Percentiles rank a stretch among this genome's conserved stretches.
phyloP scores from a whole-genome alignment of 2,329 filamentous ascomycete species.

The Conoideocrella luteorostrata region DNA sequence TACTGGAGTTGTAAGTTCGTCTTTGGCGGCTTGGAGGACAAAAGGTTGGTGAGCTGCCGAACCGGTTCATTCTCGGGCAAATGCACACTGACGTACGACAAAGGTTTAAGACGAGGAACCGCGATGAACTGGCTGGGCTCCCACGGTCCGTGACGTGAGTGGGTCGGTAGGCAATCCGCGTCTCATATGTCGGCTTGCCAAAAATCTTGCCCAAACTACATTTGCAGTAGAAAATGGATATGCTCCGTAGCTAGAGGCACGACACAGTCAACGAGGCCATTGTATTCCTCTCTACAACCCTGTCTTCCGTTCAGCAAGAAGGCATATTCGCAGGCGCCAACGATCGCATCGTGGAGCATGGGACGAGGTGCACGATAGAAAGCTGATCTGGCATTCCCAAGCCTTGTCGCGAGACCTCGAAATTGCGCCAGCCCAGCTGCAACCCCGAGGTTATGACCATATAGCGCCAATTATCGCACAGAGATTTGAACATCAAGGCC shows the following conservation, averaged over 20 bases:
- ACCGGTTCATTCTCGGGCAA: constrained; percentile 8
- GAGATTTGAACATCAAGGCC: not conserved
- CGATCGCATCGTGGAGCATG: constrained; percentile 1
- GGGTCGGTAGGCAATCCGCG: constrained; percentile 7
- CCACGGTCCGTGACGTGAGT: too few relatives aligned
- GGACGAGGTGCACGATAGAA: constrained; percentile 5
- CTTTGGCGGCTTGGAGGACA: too few relatives aligned
- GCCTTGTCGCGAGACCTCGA: constrained; percentile 3
- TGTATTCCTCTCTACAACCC: not conserved
- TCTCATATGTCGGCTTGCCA: constrained; percentile 5
- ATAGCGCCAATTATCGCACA: constrained; percentile 1
- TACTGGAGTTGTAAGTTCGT: too few relatives aligned
- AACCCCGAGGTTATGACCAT: constrained; percentile 1
- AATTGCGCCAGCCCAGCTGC: not conserved
- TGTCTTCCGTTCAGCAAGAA: too few relatives aligned
- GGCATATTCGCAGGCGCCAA: not conserved
- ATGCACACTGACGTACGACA: not conserved
- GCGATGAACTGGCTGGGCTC: not conserved
- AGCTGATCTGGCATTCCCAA: constrained; percentile 1
- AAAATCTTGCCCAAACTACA: constrained; percentile 8
- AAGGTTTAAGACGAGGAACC: too few relatives aligned
- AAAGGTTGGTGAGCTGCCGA: not conserved
- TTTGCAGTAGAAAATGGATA: not conserved
- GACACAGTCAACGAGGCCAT: not conserved
- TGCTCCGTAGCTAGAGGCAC: not conserved